Evolutionary conservation across 2,329 filamentous ascomycete species (phyloP).

Genomic region (Drechslerella dactyloides): DNA sequence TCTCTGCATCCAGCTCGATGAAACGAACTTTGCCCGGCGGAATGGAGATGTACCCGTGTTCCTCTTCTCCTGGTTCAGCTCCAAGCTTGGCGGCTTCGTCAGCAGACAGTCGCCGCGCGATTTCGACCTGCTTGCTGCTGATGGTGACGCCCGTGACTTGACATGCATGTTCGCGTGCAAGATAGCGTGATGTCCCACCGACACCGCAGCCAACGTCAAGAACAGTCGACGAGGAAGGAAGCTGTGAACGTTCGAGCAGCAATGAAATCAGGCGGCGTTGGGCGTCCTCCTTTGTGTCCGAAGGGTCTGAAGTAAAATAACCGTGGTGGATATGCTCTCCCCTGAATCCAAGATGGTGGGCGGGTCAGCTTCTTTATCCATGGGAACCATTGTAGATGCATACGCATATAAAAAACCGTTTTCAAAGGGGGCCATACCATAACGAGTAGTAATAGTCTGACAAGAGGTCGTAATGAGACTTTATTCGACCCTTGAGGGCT

Average conservation of each 20-base stretch:
- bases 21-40: slow-evolving; percentile 63
- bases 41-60: slow-evolving; percentile 53
- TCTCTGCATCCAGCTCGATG: slow-evolving; percentile 68
- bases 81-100: slow-evolving; percentile 55
- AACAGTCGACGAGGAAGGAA: slow-evolving; percentile 59
- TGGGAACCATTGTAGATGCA: slow-evolving; percentile 49
- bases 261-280: slow-evolving; percentile 67
- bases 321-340: slow-evolving; percentile 71
- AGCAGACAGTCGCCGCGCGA: slow-evolving; percentile 64
- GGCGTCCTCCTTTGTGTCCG: slow-evolving; percentile 66
- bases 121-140: slow-evolving; percentile 66
- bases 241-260: slow-evolving; percentile 62
- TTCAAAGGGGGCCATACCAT: slow-evolving; percentile 60
- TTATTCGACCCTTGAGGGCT: slow-evolving; percentile 65
- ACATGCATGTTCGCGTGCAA: slow-evolving; percentile 64
- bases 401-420: background rate
- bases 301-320: slow-evolving; percentile 63
- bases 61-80: slow-evolving; percentile 3
- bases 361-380: slow-evolving; percentile 13
- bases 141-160: slow-evolving; percentile 68
- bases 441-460: slow-evolving; percentile 69
- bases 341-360: slow-evolving; percentile 58
- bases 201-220: slow-evolving; percentile 69
- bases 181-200: slow-evolving; percentile 66
- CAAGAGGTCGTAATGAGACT: slow-evolving; percentile 68